Base-by-base conservation (phyloP, 1,284 basidiomycete genomes). In the Clitocybe nebularis region DNA sequence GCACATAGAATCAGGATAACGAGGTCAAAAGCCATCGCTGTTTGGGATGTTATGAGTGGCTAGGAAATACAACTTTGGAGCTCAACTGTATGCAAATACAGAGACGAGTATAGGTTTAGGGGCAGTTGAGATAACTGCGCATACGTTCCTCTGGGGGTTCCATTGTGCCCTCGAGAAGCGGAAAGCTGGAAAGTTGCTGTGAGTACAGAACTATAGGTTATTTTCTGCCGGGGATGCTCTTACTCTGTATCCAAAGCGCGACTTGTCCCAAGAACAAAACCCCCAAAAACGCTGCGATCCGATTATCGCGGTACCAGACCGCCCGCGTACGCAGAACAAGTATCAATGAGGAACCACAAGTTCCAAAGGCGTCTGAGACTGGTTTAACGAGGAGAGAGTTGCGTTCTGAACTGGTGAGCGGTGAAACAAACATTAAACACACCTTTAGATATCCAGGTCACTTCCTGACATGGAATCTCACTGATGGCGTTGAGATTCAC, bases 371-470 rank as follows among this genome's bases (percentile, higher is more conserved):
- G 39, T 62, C 62, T 23, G 59, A 44, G 16, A 62, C 62, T 62
- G n/a, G n/a, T n/a, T n/a, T n/a, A n/a, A n/a, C n/a, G n/a, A n/a
- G n/a, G n/a, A n/a, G n/a, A 38, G 7, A 23, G 10, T 11, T n/a
- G 4, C 13, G 11, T 29, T 9, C 36, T 39, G 35, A 37, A 34
- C 23, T 16, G 17, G 4, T 22, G 21, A 13, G 24, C 2, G 4
- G 7, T 17, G 13, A 30, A 33, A 11, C 4, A n/a, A 23, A n/a
- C 11, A 5, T 8, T 13, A 4, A n/a, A 38, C 52, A 21, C 43
- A 64, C 62, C 51, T 43, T 62, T 64, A 1, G 61, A 58, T 38
- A 63, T 58, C 52, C 60, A 62, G 7, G 55, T 59, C 9, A 64
- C 53, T 30, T 55, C 41, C 23, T 59, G 60, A 41, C 62, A 64